Percentiles rank a stretch among this genome's conserved stretches.
These are phyloP conservation scores for Asterionellopsis glacialis DNA, from an alignment of 108 stramenopile genomes.

Conservation along the genomic window DNA sequence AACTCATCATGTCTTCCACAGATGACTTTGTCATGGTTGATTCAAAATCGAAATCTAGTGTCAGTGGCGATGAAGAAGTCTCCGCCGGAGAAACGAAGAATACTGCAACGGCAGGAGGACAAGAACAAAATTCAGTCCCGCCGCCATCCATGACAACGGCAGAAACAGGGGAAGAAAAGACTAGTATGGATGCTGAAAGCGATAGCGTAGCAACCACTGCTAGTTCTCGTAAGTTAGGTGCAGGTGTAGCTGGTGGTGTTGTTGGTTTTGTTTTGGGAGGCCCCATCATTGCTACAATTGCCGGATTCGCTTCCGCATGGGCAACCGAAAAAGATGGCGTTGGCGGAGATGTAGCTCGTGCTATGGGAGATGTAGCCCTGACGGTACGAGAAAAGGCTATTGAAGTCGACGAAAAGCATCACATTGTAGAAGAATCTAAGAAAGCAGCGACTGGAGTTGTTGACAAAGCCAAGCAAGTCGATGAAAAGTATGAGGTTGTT, in stretches of 20 bases:
- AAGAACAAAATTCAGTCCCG: too few relatives aligned
- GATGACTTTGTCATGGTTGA: too few relatives aligned
- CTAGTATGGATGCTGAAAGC: too few relatives aligned
- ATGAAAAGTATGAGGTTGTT: conserved; percentile 53
- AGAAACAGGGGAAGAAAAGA: too few relatives aligned
- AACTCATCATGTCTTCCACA: too few relatives aligned
- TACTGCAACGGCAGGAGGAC: too few relatives aligned
- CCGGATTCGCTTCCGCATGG: conserved; percentile 36
- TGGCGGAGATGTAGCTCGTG: conserved; percentile 35
- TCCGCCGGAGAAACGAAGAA: too few relatives aligned
- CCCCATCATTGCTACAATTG: conserved; percentile 29
- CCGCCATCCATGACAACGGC: too few relatives aligned
- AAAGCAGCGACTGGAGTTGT: conserved; percentile 29
- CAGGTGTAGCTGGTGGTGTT: conserved; percentile 26
- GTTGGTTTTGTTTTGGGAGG: conserved; percentile 39
- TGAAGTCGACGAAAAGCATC: conserved; percentile 52
- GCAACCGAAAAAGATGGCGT: conserved; percentile 28
- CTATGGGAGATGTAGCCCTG: conserved; percentile 40
- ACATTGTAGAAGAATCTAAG: conserved; percentile 38
- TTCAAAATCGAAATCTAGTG: too few relatives aligned
- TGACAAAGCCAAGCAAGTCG: conserved; percentile 40
- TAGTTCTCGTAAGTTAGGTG: conserved; percentile 14
- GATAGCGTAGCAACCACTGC: too few relatives aligned
- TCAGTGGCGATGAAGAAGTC: too few relatives aligned
- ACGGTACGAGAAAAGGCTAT: conserved; percentile 29